Percentiles rank a stretch among this genome's conserved stretches.
phyloP scores from a whole-genome alignment of 345 rosid species.

The Turritis glabra region DNA sequence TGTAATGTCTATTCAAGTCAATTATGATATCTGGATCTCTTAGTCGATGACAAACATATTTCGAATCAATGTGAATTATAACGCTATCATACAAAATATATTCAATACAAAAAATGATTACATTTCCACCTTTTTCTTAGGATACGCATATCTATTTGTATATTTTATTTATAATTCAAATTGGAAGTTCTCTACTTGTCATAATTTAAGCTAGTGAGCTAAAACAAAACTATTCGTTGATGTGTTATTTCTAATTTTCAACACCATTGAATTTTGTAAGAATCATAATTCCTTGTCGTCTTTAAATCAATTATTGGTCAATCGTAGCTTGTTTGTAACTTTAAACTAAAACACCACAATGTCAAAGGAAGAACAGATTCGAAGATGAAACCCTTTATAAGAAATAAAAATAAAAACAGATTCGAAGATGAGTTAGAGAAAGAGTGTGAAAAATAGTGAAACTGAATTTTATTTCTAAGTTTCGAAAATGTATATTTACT shows the following conservation, averaged over 20 bases:
- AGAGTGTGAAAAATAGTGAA: not conserved
- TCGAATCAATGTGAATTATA: slow-evolving; percentile 23
- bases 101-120: not conserved
- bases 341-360: not conserved
- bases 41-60: slow-evolving; percentile 34
- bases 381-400: no score
- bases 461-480: not conserved
- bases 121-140: not conserved
- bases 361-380: not conserved
- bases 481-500: not conserved
- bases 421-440: not conserved
- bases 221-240: not conserved
- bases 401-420: no score
- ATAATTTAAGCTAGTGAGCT: not conserved
- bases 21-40: slow-evolving; percentile 30
- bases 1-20: slow-evolving; percentile 36
- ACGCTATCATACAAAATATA: slow-evolving; percentile 14
- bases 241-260: not conserved
- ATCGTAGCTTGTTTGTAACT: not conserved
- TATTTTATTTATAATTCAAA: not conserved
- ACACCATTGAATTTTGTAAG: not conserved
- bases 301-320: slow-evolving; percentile 7
- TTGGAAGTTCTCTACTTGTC: not conserved
- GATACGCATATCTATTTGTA: not conserved
- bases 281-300: not conserved